Base-by-base conservation (phyloP, 352 stramenopile genomes). In the Globisporangium mamillatum region DNA sequence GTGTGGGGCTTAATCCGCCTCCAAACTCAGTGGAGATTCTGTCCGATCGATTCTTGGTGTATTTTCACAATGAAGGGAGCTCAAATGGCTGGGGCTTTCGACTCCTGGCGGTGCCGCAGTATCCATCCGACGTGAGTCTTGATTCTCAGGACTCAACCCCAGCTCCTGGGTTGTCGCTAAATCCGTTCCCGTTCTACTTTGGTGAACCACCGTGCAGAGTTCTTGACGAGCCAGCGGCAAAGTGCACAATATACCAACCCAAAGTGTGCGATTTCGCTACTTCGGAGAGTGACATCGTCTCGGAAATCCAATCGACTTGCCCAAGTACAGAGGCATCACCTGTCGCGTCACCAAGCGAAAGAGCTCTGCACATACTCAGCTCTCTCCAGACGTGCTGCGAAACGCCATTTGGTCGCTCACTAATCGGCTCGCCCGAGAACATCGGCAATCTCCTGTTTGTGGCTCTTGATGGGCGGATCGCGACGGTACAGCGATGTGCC, bases 81-180 rank as follows among this genome's bases (percentile, higher is more conserved):
- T 79, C 82, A 2, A 78, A 72, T n/a, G 74, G 75, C 7, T 94
- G 86, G 86, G 86, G 86, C 29, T 92, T 92, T 64, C 79, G 86
- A 3, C 69, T 92, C 10, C 54, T 89, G 3, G 84, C 80, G 9
- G 81, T 77, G 1, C 81, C 86, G 0, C 68, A 88, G 41, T 91
- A 86, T 27, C 44, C 68, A 22, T 53, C 48, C 3, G 63, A 44
- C 7, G n/a, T 53, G 59, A 25, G 25, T 2, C 8, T 20, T n/a
- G 29, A 41, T 61, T 22, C 18, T 18, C 54, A 60, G 1, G 20
- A 24, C 18, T 14, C 9, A 44, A 59, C 18, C 7, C 18, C 24
- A 24, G 16, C n/a, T 18, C 9, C 8, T 34, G 4, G 9, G 3
- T 22, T 50, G 1, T 48, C 29, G 5, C 67, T 92, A 12, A 92